Percentiles rank a stretch among this genome's conserved stretches.
phyloP scores from a whole-genome alignment of 139 green algal genomes.

The Chlorella sp. region DNA sequence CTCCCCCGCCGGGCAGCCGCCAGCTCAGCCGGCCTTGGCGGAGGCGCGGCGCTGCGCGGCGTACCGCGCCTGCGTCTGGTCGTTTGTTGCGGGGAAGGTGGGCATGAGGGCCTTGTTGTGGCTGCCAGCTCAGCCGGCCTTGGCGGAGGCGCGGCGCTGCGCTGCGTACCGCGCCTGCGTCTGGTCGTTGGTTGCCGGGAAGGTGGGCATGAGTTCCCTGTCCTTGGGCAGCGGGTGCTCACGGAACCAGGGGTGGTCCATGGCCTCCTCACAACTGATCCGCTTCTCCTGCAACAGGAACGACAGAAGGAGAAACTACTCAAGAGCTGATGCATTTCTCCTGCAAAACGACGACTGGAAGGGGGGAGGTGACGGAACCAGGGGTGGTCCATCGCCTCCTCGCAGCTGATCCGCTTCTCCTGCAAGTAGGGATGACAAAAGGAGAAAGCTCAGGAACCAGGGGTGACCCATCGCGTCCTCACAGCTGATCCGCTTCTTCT shows the following conservation, averaged over 20 bases:
- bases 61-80: slow-evolving; percentile 12
- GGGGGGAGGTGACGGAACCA: background rate
- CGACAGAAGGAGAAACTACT: background rate
- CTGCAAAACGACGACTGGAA: background rate
- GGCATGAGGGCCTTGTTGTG: slow-evolving; percentile 64
- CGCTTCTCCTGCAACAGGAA: slow-evolving; percentile 33
- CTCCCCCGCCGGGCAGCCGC: too few relatives aligned
- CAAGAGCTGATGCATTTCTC: background rate
- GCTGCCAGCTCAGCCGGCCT: background rate
- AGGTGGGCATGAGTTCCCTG: slow-evolving; percentile 66
- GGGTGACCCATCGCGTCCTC: slow-evolving; percentile 60
- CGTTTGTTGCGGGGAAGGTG: slow-evolving; percentile 57
- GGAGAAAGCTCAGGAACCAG: slow-evolving; percentile 66
- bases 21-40: background rate
- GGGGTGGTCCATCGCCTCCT: background rate
- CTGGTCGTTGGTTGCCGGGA: slow-evolving; percentile 45
- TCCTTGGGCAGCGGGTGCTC: slow-evolving; percentile 65
- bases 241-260: slow-evolving; percentile 60
- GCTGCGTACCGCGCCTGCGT: slow-evolving; percentile 17
- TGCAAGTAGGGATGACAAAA: too few relatives aligned
- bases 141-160: background rate
- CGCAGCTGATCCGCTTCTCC: background rate
- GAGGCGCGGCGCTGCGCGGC: background rate
- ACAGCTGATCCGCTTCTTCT: slow-evolving; percentile 53
- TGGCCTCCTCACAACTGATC: slow-evolving; percentile 61